Base-by-base conservation (phyloP, 768 basidiomycete species). In the Trametes cubensis region DNA sequence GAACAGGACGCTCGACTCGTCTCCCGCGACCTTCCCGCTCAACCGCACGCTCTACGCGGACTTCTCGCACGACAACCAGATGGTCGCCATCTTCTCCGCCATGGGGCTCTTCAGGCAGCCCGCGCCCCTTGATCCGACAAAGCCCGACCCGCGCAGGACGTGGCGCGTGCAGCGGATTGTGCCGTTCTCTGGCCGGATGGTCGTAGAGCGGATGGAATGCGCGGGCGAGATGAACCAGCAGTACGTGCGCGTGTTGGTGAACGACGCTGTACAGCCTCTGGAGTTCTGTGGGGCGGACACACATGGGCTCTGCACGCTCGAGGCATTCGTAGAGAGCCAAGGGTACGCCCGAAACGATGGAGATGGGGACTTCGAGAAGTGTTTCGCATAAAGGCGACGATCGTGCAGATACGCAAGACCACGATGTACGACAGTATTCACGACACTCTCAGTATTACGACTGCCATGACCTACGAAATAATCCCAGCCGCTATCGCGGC, bases 31-130 rank as follows among this genome's bases (percentile, higher is more conserved):
- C 0, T 95, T 95, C 76, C 92, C 92, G 0, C 79, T 90, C 14
- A 68, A 85, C 61, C 82, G 83, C 61, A 77, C 78, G 6, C 69
- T 92, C 47, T 92, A 90, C 67, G 85, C 83, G 21, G 92, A 95
- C 74, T 94, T 95, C 72, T 85, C 89, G 8, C 92, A 95, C 71
- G 92, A 94, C 71, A 92, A 94, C 71, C 79, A 89, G 69, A 90
- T 95, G 84, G 77, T 90, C 42, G 86, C 90, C 39, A 88, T 94
- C 51, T 89, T 86, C 65, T 70, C 81, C 73, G 75, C 90, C 70
- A 59, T 84, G 74, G 92, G 83, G 15, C 70, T 76, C 40, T 76
- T 74, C 69, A 62, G 61, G 55, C 64, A 71, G 45, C 39, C 42
- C 25, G 65, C 40, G 58, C 66, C 65, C 30, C 71, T 73, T n/a